Base-by-base conservation (phyloP, 495 filamentous ascomycete species). In the Apodospora peruviana region DNA sequence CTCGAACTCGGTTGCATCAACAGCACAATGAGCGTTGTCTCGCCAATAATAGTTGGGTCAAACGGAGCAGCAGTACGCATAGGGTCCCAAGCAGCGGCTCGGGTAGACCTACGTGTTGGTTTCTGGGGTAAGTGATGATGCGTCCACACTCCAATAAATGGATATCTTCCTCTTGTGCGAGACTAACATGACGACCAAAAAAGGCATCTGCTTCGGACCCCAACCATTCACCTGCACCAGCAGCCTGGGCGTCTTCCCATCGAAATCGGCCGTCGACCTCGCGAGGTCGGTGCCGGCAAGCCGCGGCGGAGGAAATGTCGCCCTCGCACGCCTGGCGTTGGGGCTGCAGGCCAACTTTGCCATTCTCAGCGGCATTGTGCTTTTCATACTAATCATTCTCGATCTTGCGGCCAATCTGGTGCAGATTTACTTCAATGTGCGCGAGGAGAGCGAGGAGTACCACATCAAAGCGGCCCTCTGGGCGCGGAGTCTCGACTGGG, bases 401-500 rank as follows among this genome's bases (percentile, higher is more conserved):
- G 27, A 36, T n/a, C 21, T 60, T 8, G 14, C 57, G 11, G 51
- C 60, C 12, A 63, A 60, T 42, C 14, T 52, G 27, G 48, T 52
- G 2, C 48, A 59, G 24, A 21, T 63, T 24, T 52, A 57, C 46
- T 53, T 63, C 40, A 51, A 50, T 29, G 38, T 47, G 9, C 36
- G 20, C 14, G 47, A 17, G 19, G 21, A 36, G 5, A n/a, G n/a
- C n/a, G 10, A 32, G 19, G 56, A 57, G 19, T 38, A 45, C 2
- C 56, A 57, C 42, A 52, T 51, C n/a, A 45, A 59, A 23, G 53
- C 60, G 0, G 52, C 60, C 2, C 9, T 63, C 10, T 60, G 54
- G 51, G 60, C 57, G 9, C 48, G 60, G 5, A 44, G 48, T 10
- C 46, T 63, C 21, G 60, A 63, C 49, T 63, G 60, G 59, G 56